phyloP scores from a whole-genome alignment of 352 stramenopile species.

The Thraustochytrium striatum region DNA sequence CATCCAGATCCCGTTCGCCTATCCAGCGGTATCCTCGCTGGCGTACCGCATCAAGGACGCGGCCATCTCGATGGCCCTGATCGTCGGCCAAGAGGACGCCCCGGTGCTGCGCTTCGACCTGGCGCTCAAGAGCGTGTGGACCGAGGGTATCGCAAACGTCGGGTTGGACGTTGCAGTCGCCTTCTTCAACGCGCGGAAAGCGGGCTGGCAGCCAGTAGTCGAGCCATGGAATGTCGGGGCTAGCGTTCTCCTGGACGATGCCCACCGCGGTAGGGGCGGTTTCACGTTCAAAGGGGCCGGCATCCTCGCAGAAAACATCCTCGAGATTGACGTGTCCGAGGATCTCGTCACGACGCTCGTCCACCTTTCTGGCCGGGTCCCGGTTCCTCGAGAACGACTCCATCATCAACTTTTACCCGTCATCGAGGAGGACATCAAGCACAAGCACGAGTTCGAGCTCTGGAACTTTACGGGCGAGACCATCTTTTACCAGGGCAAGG shows the following conservation, averaged over 20 bases:
- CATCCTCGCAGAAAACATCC: conserved; percentile 11
- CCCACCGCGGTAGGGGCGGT: not conserved
- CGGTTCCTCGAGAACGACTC: no score
- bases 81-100: conserved; percentile 24
- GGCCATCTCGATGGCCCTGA: not conserved
- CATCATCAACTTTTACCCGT: conserved; percentile 35
- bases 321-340: conserved; percentile 39
- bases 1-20: conserved; percentile 24
- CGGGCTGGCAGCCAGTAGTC: conserved; percentile 40
- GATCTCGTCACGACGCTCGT: conserved; percentile 28
- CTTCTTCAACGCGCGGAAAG: conserved; percentile 28
- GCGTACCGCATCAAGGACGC: not conserved
- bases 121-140: not conserved
- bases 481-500: not conserved
- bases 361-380: not conserved
- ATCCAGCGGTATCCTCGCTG: not conserved
- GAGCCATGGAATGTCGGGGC: conserved; percentile 36
- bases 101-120: conserved; percentile 41
- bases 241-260: not conserved
- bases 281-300: conserved; percentile 25
- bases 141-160: not conserved
- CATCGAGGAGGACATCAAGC: conserved; percentile 47
- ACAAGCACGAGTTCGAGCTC: conserved; percentile 34
- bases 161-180: conserved; percentile 9
- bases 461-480: conserved; percentile 45